Conservation (phyloP, 768 basidiomycete genomes). For the Pseudohyphozyma bogoriensis region DNA sequence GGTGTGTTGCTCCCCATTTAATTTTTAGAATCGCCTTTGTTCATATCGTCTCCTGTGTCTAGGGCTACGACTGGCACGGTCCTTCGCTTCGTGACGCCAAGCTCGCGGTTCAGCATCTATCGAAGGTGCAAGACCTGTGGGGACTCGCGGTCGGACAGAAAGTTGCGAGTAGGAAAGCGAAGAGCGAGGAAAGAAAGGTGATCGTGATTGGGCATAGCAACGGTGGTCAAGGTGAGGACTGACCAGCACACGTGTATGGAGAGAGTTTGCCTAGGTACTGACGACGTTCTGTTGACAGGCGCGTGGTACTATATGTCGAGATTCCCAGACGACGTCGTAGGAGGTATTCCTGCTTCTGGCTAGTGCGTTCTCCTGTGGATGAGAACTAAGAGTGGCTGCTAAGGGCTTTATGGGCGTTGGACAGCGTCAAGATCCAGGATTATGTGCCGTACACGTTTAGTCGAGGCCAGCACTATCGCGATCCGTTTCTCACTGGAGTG, state of each 20-base stretch:
- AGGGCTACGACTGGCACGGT: constrained; percentile 1
- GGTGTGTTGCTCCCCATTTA: not conserved
- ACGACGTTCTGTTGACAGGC: not conserved
- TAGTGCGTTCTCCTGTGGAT: not conserved
- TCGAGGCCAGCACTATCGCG: not conserved
- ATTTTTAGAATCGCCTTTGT: not conserved
- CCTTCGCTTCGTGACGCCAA: not conserved
- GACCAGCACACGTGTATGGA: not conserved
- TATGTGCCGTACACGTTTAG: not conserved
- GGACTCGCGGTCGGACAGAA: not conserved
- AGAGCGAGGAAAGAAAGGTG: not conserved
- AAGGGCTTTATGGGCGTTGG: too few species aligned
- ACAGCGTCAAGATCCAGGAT: constrained; percentile 3
- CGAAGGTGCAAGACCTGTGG: not conserved
- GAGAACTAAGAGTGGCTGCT: not conserved
- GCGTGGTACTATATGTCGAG: not conserved
- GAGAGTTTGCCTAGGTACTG: not conserved
- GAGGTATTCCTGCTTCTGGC: not conserved
- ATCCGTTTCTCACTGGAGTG: not conserved
- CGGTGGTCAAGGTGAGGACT: not conserved
- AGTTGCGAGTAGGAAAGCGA: not conserved
- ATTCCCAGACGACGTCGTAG: not conserved
- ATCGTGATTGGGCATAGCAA: not conserved
- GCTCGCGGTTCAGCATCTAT: not conserved
- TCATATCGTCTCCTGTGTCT: not conserved